A percentile compares a stretch with the other conserved stretches of the same genome.
These are phyloP conservation scores for Lasiodiplodia gonubiensis DNA, from an alignment of 2,329 filamentous ascomycete genomes.

Conservation along the genomic window DNA sequence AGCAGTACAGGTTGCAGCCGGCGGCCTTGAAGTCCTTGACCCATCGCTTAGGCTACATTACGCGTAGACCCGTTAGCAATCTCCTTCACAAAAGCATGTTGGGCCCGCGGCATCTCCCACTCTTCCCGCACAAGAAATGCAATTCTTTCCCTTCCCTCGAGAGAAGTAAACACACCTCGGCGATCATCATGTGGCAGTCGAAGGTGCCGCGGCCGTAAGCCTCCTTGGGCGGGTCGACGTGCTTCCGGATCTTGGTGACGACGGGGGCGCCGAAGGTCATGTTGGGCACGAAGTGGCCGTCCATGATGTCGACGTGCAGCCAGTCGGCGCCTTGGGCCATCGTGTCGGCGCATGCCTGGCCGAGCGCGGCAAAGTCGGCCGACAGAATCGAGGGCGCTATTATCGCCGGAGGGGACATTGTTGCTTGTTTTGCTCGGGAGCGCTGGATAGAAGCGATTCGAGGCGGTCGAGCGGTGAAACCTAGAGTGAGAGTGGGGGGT, in stretches of 20 bases:
- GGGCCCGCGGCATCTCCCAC: no score
- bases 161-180: conserved; percentile 68
- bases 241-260: conserved; percentile 87
- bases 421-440: conserved; percentile 34
- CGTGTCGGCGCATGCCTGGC: conserved; percentile 82
- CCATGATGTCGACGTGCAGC: conserved; percentile 65
- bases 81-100: neutral
- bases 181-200: conserved; percentile 99
- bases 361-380: conserved; percentile 90
- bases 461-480: neutral
- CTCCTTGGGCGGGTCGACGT: conserved; percentile 76
- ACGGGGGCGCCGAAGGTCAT: conserved; percentile 96
- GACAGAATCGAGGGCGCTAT: conserved; percentile 98
- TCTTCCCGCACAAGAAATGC: neutral
- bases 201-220: conserved; percentile 86
- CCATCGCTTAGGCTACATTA: conserved; percentile 88
- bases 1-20: conserved; percentile 98
- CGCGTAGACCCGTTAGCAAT: neutral
- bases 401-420: conserved; percentile 88
- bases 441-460: neutral
- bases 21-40: conserved; percentile 92
- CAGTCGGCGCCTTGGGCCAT: conserved; percentile 78
- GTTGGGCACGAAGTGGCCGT: conserved; percentile 98
- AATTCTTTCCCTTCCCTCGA: neutral
- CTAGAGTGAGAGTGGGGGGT: neutral